These are phyloP conservation scores for Lomentospora prolificans DNA, from an alignment of 2,329 filamentous ascomycete species.

Conservation along the genomic window DNA sequence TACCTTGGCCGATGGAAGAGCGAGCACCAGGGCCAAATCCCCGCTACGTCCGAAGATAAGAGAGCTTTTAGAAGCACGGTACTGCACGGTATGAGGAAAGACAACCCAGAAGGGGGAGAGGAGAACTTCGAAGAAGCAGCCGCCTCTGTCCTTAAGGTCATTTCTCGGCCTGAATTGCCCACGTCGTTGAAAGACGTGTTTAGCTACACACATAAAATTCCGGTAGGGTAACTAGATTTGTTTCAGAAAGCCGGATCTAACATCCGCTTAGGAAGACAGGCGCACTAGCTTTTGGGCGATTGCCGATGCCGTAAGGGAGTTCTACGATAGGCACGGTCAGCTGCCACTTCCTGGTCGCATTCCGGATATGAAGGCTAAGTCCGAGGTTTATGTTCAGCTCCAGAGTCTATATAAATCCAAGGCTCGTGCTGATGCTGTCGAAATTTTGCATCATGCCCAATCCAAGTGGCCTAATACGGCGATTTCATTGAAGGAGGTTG, in stretches of 20 bases:
- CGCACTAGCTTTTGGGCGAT: slow-evolving; percentile 68
- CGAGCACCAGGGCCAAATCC: slow-evolving; percentile 56
- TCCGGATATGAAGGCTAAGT: slow-evolving; percentile 97
- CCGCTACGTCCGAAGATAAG: slow-evolving; percentile 76
- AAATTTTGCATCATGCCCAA: slow-evolving; percentile 60
- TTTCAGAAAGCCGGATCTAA: not conserved
- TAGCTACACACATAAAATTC: slow-evolving; percentile 42
- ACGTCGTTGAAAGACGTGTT: slow-evolving; percentile 70
- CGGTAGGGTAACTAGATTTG: slow-evolving; percentile 36
- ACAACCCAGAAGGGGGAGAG: slow-evolving; percentile 76
- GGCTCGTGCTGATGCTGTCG: slow-evolving; percentile 65
- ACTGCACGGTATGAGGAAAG: slow-evolving; percentile 53
- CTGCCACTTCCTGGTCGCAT: slow-evolving; percentile 79
- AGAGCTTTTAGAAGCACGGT: slow-evolving; percentile 68
- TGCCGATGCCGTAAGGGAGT: slow-evolving; percentile 65
- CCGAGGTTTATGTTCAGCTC: slow-evolving; percentile 76
- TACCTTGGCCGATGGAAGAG: slow-evolving; percentile 75
- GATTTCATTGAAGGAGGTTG: slow-evolving; percentile 65
- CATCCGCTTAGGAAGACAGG: not conserved
- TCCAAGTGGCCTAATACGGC: slow-evolving; percentile 34
- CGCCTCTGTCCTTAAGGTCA: slow-evolving; percentile 77
- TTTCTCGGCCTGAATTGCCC: slow-evolving; percentile 59
- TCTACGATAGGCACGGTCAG: slow-evolving; percentile 61
- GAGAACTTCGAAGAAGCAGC: slow-evolving; percentile 96
- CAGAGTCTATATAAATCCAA: slow-evolving; percentile 91